phyloP scores from a whole-genome alignment of 2,329 filamentous ascomycete species.

The Aureobasidium sp. region DNA sequence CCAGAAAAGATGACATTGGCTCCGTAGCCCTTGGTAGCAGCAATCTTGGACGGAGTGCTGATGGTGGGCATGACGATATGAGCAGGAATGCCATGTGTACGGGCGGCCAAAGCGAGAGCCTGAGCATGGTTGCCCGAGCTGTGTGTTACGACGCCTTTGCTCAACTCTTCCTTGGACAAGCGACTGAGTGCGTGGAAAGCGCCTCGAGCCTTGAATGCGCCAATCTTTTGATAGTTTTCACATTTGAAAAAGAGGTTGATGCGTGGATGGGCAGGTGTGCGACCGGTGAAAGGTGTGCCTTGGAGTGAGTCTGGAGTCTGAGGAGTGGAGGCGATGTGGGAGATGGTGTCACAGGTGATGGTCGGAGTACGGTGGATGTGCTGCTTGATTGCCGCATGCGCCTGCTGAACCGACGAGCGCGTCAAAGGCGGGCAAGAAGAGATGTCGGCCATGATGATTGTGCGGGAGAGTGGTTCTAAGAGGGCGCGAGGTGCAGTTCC shows the following conservation, averaged over 20 bases:
- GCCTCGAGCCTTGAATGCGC: slow-evolving; percentile 87
- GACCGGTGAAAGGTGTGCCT: slow-evolving; percentile 52
- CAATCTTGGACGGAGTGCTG: slow-evolving; percentile 77
- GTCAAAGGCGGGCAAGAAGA: slow-evolving; percentile 56
- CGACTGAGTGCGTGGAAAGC: slow-evolving; percentile 79
- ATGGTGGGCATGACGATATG: slow-evolving; percentile 92
- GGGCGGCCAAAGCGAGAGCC: slow-evolving; percentile 79
- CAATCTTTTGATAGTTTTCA: slow-evolving; percentile 84
- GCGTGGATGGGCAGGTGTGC: slow-evolving; percentile 51
- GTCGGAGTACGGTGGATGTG: slow-evolving; percentile 81
- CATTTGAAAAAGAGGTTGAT: slow-evolving; percentile 88
- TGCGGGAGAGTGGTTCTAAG: neutral
- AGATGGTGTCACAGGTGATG: slow-evolving; percentile 69
- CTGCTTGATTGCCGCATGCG: slow-evolving; percentile 64
- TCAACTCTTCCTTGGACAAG: slow-evolving; percentile 57
- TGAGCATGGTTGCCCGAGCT: slow-evolving; percentile 90
- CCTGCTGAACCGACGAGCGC: slow-evolving; percentile 62
- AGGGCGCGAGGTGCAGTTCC: neutral
- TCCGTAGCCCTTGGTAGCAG: slow-evolving; percentile 71
- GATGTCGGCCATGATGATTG: slow-evolving; percentile 37
- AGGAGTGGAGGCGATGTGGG: slow-evolving; percentile 65
- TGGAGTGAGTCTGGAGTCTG: slow-evolving; percentile 48
- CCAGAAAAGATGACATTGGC: slow-evolving; percentile 76
- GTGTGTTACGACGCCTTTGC: slow-evolving; percentile 77
- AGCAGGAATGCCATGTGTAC: slow-evolving; percentile 64